Conservation (phyloP, 805 yeast genomes). For the Candida coquimbonensis region DNA sequence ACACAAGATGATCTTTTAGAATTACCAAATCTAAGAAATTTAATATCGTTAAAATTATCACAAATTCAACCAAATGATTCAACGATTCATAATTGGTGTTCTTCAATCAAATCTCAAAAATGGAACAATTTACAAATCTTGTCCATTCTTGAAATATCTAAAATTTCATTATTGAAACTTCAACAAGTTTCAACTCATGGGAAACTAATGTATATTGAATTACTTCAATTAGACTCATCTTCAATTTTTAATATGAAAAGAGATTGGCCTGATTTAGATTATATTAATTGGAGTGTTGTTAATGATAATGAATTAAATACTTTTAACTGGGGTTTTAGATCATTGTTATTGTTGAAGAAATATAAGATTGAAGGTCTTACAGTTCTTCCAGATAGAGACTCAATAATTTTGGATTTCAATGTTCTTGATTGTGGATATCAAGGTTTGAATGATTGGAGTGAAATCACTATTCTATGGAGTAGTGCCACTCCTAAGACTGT, state of each 20-base stretch:
- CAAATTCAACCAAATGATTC: constrained; percentile 12
- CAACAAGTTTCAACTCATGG: constrained; percentile 10
- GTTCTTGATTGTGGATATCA: constrained; percentile 9
- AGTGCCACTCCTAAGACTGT: neutral
- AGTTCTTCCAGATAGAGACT: neutral
- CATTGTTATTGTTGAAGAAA: constrained; percentile 8
- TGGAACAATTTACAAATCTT: constrained; percentile 20
- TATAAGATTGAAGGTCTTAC: constrained; percentile 5
- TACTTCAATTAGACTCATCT: constrained; percentile 3
- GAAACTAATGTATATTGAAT: constrained; percentile 16
- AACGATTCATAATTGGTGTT: constrained; percentile 17
- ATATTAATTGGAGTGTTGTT: constrained; percentile 11
- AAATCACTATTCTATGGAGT: constrained; percentile 13
- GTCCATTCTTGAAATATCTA: constrained; percentile 13
- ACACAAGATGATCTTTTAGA: constrained; percentile 12
- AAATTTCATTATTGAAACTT: constrained; percentile 13
- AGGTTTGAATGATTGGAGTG: neutral
- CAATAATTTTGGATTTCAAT: constrained; percentile 16
- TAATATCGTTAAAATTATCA: constrained; percentile 15
- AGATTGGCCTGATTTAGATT: constrained; percentile 17
- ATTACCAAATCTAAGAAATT: constrained; percentile 14
- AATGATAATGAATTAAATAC: constrained; percentile 6
- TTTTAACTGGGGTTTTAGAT: constrained; percentile 17
- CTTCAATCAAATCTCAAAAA: constrained; percentile 15
- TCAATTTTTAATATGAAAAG: constrained; percentile 5